Conservation (phyloP, 345 rosid genomes). For the Diplotaxis tenuifolia region DNA sequence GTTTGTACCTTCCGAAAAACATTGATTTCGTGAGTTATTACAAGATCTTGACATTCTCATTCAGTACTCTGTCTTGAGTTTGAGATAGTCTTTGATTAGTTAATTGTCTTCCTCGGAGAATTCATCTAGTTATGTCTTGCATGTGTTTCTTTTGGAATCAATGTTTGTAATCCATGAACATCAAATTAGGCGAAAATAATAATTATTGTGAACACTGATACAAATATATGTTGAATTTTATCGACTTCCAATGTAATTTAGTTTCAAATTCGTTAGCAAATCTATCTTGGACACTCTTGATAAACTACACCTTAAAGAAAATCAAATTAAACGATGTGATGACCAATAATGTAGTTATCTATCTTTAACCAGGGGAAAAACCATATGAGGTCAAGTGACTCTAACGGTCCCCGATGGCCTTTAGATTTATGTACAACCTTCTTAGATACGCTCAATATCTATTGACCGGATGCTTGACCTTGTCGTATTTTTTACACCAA, state of each 20-base stretch:
- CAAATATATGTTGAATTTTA: neutral
- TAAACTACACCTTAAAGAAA: neutral
- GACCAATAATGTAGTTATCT: neutral
- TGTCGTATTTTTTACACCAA: neutral
- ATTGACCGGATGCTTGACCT: neutral
- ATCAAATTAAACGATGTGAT: neutral
- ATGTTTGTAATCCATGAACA: neutral
- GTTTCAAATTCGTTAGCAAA: neutral
- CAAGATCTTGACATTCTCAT: neutral
- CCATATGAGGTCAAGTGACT: neutral
- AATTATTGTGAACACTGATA: neutral
- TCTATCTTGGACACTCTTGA: neutral
- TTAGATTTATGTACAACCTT: neutral
- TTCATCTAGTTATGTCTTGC: neutral
- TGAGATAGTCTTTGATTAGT: neutral
- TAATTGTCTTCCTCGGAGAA: neutral
- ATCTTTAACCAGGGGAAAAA: neutral
- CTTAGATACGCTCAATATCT: neutral
- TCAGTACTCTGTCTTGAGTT: neutral
- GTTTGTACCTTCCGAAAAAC: neutral
- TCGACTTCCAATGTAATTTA: neutral
- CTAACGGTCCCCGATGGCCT: neutral
- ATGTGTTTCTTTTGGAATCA: neutral
- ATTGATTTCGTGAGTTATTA: neutral
- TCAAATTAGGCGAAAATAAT: neutral